Evolutionary conservation across 2,329 filamentous ascomycete genomes (phyloP).

Genomic region (Truncatella angustata): DNA sequence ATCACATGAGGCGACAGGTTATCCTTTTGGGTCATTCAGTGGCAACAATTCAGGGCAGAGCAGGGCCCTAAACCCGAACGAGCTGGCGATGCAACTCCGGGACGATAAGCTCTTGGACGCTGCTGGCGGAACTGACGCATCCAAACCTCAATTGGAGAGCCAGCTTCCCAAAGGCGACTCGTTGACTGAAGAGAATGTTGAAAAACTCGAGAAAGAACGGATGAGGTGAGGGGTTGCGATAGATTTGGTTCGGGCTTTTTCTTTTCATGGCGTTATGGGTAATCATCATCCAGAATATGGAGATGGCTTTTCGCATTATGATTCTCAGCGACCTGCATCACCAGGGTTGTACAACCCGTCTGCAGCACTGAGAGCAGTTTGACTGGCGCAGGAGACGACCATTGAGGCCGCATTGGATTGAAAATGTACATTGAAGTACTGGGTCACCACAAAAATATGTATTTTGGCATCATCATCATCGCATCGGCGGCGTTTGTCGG

Average conservation of each 20-base stretch:
- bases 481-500: too few species aligned
- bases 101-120: conserved; percentile 48
- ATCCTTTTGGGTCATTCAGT: conserved; percentile 36
- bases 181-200: conserved; percentile 54
- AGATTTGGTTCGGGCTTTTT: too few species aligned
- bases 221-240: too few species aligned
- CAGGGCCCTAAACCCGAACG: conserved; percentile 31
- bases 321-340: background rate
- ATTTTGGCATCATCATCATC: too few species aligned
- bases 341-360: too few species aligned
- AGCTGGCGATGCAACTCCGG: conserved; percentile 40
- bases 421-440: background rate
- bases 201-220: conserved; percentile 39
- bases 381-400: too few species aligned
- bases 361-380: too few species aligned
- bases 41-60: conserved; percentile 17
- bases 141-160: conserved; percentile 13
- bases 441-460: too few species aligned
- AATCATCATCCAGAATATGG: background rate
- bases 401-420: background rate
- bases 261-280: background rate
- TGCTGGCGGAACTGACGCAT: conserved; percentile 35
- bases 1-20: conserved; percentile 33
- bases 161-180: conserved; percentile 39
- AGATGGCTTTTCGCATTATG: background rate